Evolutionary conservation across 768 basidiomycete genomes (phyloP).

Genomic region (Boletellus sp.): DNA sequence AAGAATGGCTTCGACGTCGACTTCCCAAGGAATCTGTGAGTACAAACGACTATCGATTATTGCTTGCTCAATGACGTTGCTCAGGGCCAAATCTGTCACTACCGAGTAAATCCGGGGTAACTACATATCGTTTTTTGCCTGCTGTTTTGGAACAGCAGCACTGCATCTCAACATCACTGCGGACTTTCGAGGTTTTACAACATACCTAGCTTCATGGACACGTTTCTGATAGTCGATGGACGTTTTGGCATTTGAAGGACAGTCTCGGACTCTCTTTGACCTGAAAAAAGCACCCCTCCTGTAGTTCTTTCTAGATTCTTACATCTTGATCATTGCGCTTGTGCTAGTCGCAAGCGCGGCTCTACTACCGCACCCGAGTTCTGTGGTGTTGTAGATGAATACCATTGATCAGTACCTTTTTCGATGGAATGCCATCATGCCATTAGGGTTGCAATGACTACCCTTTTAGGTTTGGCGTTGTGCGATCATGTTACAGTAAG

Average conservation of each 20-base stretch:
- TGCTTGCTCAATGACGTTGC: conserved; percentile 7
- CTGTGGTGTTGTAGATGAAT: neutral
- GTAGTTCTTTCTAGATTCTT: neutral
- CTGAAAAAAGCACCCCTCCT: neutral
- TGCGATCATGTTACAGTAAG: too few relatives aligned
- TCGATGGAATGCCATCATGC: neutral
- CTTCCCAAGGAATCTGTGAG: conserved; percentile 94
- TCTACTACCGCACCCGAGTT: neutral
- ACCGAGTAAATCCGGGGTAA: conserved; percentile 47
- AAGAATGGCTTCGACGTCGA: conserved; percentile 97
- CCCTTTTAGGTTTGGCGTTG: too few relatives aligned
- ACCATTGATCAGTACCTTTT: neutral
- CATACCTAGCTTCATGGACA: conserved; percentile 19
- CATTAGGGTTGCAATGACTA: too few relatives aligned
- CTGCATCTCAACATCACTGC: neutral
- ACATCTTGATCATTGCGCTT: neutral
- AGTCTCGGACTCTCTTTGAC: neutral
- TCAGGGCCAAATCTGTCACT: conserved; percentile 74
- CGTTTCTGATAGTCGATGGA: conserved; percentile 27
- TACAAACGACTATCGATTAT: conserved; percentile 15
- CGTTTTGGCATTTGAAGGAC: conserved; percentile 26
- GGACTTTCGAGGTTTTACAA: conserved; percentile 19
- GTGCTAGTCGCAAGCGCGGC: neutral
- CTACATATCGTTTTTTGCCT: neutral
- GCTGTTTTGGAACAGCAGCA: neutral